phyloP scores from a whole-genome alignment of 305 asterid genomes.

The Stenogyne calaminthoides region DNA sequence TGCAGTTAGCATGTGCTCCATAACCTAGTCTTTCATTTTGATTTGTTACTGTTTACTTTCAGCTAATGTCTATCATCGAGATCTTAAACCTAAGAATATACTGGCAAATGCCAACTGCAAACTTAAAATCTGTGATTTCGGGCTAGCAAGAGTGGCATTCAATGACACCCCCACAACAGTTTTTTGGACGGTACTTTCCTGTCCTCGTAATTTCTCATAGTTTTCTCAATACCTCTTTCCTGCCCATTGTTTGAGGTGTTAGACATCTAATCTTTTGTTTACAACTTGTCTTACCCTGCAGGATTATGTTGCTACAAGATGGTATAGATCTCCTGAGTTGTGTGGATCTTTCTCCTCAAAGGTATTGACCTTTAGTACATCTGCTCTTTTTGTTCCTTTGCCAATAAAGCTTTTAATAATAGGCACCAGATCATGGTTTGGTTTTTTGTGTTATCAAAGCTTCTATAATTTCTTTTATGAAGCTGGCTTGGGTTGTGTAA shows the following conservation, averaged over 20 bases:
- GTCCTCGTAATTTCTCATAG: background rate
- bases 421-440: background rate
- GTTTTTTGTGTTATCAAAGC: constrained; percentile 7
- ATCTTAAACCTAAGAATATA: constrained; percentile 95
- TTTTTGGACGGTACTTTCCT: constrained; percentile 86
- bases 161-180: constrained; percentile 84
- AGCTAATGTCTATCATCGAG: constrained; percentile 97
- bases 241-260: background rate
- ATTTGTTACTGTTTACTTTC: constrained; percentile 38
- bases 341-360: constrained; percentile 94
- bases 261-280: constrained; percentile 22
- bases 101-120: constrained; percentile 99
- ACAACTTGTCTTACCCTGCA: constrained; percentile 49
- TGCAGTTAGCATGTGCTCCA: background rate
- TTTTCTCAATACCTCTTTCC: constrained; percentile 23
- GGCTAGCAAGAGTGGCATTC: constrained; percentile 95
- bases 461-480: background rate
- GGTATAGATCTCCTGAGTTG: constrained; percentile 95
- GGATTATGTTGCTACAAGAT: constrained; percentile 98
- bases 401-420: background rate
- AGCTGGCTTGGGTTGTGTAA: constrained; percentile 11
- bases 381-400: constrained; percentile 21
- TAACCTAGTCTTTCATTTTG: constrained; percentile 21
- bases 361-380: constrained; percentile 44
- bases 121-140: constrained; percentile 93